phyloP scores from a whole-genome alignment of 768 basidiomycete genomes.

The Tricholoma sp. region DNA sequence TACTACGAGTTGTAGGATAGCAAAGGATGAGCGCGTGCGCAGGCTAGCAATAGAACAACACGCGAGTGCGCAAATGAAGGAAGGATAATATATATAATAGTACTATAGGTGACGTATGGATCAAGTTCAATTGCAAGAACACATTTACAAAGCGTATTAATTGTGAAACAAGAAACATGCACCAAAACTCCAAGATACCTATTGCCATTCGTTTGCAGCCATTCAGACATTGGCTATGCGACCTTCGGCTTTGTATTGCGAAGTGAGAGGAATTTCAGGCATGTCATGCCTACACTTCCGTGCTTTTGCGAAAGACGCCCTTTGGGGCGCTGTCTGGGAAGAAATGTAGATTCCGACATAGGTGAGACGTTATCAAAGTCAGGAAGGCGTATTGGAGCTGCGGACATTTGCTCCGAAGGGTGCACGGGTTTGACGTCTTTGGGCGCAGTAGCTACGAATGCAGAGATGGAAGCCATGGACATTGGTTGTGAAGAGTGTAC shows the following conservation, averaged over 20 bases:
- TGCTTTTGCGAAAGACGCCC: conserved; percentile 21
- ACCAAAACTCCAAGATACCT: background rate
- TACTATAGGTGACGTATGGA: background rate
- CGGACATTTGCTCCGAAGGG: conserved; percentile 16
- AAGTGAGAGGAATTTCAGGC: conserved; percentile 44
- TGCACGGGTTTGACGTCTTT: conserved; percentile 29
- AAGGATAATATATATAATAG: no score
- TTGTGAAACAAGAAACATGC: background rate
- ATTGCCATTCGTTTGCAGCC: background rate
- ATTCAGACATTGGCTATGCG: background rate
- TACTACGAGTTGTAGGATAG: background rate
- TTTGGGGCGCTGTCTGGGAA: conserved; percentile 6
- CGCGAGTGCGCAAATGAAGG: no score
- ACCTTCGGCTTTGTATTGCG: conserved; percentile 21
- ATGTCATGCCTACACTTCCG: conserved; percentile 38
- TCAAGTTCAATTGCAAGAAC: background rate
- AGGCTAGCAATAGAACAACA: no score
- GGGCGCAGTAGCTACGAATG: conserved; percentile 32
- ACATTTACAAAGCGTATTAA: no score
- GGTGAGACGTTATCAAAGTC: conserved; percentile 26
- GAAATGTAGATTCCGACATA: conserved; percentile 12
- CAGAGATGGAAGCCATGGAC: conserved; percentile 53
- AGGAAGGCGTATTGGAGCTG: conserved; percentile 27
- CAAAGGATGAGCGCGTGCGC: background rate
- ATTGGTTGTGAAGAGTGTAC: conserved; percentile 39